Evolutionary conservation across 192 early-diverging fungal genomes (phyloP), one percentile per base, ranked within the genome.

Genomic region (Coemansia sp.): DNA sequence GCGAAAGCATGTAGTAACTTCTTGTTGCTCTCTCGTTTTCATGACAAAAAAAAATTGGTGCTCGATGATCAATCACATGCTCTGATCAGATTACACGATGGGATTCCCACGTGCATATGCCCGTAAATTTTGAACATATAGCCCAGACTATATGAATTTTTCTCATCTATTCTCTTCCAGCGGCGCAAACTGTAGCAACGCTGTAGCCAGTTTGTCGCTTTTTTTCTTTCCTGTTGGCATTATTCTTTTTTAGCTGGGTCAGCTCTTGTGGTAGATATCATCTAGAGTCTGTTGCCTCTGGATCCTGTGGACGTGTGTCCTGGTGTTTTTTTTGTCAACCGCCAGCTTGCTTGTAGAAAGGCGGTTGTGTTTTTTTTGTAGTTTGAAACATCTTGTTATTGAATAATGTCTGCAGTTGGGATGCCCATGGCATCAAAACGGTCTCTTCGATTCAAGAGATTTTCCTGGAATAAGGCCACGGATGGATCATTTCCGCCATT

Each of bases 401-500:
- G 18, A 43, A 60, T 24, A 35, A 78, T 78, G 79, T 70, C 74
- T 11, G 46, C 68, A 18, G 56, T 82, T 44, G 71, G 56, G 48
- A 66, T 77, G 4, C 71, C 79, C 6, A 20, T 64, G 41, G 24
- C 79, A 14, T 67, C 75, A 16, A 76, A 76, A 36, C 63, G 75
- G 36, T 82, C 79, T 10, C 16, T 62, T n/a, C 79, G 79, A 36
- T 82, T 82, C 39, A 82, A 82, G 68, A 71, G 79, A 39, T 82
- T 67, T 39, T 82, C 79, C n/a, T 82, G 79, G 79, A 82, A 82
- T 56, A 60, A 52, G 21, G 79, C 75, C 9, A 60, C 23, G 1
- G 71, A 82, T 23, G 79, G 79, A 14, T 64, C 75, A 3, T 82
- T 73, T 66, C 79, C 75, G 56, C 75, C 79, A 4, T 63, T 82